Percentiles rank a stretch among this genome's conserved stretches.
Evolutionary conservation across 2,329 filamentous ascomycete species (phyloP).

Genomic region (Nemania sp.): DNA sequence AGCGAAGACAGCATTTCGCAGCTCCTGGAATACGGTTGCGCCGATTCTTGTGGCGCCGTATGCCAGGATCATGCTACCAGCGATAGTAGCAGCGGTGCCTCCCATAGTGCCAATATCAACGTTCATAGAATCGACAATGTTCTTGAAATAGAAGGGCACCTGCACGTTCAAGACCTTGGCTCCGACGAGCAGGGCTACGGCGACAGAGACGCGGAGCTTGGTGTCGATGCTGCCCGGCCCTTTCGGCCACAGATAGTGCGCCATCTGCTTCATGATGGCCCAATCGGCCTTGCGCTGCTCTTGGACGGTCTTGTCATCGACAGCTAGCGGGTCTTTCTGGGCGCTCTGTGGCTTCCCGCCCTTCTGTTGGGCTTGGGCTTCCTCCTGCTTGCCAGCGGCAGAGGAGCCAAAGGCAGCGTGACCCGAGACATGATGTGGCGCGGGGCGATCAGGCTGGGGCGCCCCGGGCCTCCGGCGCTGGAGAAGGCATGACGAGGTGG

Average conservation of each 20-base stretch:
- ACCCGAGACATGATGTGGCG: conserved; percentile 14
- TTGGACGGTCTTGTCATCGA: conserved; percentile 69
- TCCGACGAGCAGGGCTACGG: conserved; percentile 81
- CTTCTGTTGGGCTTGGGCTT: too few relatives aligned
- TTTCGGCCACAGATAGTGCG: conserved; percentile 93
- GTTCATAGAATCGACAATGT: conserved; percentile 96
- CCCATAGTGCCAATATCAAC: conserved; percentile 84
- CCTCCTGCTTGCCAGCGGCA: conserved; percentile 20
- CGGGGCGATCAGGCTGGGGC: conserved; percentile 2
- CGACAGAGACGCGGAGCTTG: conserved; percentile 80
- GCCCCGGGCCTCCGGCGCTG: conserved; percentile 24
- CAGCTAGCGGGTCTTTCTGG: conserved; percentile 59
- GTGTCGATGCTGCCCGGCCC: conserved; percentile 73
- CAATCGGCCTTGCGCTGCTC: conserved; percentile 96
- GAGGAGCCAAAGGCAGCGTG: conserved; percentile 28
- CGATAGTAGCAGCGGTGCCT: conserved; percentile 87
- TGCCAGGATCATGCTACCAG: conserved; percentile 89
- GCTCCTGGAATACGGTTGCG: conserved; percentile 86
- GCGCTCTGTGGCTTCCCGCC: conserved; percentile 27
- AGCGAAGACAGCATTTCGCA: conserved; percentile 95
- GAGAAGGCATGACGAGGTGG: conserved; percentile 29
- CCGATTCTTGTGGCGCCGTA: conserved; percentile 89
- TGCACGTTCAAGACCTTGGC: conserved; percentile 97
- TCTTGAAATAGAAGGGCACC: conserved; percentile 99
- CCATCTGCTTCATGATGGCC: conserved; percentile 99